Evolutionary conservation across 352 stramenopile genomes (phyloP).

Genomic region (Aphanomyces invadans): DNA sequence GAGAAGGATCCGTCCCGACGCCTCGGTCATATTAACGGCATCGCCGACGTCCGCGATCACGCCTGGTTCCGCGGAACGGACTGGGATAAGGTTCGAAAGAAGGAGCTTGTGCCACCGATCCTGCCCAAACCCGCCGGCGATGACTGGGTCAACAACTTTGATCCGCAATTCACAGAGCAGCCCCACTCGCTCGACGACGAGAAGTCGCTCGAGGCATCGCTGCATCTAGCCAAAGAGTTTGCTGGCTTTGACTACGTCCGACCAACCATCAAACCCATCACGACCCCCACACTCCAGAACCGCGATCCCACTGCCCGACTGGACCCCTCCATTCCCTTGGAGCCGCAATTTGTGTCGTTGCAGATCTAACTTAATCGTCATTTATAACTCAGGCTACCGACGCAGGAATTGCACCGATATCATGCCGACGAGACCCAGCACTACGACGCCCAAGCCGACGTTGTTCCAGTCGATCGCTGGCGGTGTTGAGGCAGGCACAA

Average conservation of each 20-base stretch:
- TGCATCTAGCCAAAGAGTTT: conserved; percentile 70
- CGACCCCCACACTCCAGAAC: not conserved
- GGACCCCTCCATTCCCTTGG: conserved; percentile 36
- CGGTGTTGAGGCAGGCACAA: not conserved
- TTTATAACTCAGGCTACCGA: not conserved
- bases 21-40: conserved; percentile 48
- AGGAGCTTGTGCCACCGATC: conserved; percentile 50
- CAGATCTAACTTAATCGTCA: conserved; percentile 39
- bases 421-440: not conserved
- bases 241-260: conserved; percentile 78
- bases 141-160: conserved; percentile 76
- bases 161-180: conserved; percentile 78
- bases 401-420: conserved; percentile 5
- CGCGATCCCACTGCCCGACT: conserved; percentile 11
- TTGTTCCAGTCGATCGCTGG: not conserved
- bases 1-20: conserved; percentile 80
- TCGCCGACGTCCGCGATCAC: conserved; percentile 62
- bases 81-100: conserved; percentile 67
- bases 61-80: conserved; percentile 69
- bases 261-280: conserved; percentile 22
- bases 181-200: conserved; percentile 70
- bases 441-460: not conserved
- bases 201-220: conserved; percentile 48
- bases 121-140: conserved; percentile 57
- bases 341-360: conserved; percentile 43